A percentile compares a stretch with the other conserved stretches of the same genome.
Conservation (phyloP, 169 alveolate genomes). For the Theileria annulata region DNA sequence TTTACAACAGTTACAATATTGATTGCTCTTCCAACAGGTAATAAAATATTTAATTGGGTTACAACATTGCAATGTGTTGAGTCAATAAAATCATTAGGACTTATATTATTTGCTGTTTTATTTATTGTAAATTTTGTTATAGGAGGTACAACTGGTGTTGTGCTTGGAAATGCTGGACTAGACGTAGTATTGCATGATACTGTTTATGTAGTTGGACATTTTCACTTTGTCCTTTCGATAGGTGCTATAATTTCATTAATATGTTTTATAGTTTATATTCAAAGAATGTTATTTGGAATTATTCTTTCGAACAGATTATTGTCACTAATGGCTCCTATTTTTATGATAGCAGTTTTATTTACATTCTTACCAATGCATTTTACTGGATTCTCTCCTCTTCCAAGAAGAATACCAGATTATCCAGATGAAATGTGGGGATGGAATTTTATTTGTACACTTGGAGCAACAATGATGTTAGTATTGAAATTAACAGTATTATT, state of each 20-base stretch:
- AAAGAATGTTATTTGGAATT: constrained; percentile 62
- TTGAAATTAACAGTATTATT: constrained; percentile 26
- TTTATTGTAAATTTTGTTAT: constrained; percentile 70
- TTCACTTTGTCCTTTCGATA: constrained; percentile 75
- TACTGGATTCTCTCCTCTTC: constrained; percentile 78
- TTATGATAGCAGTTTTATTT: constrained; percentile 64
- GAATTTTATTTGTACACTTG: constrained; percentile 61
- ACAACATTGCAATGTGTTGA: constrained; percentile 54
- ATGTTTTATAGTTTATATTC: constrained; percentile 47
- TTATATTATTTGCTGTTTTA: constrained; percentile 57
- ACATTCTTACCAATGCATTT: constrained; percentile 78
- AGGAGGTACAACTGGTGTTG: constrained; percentile 83
- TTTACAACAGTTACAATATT: constrained; percentile 73
- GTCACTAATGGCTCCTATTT: constrained; percentile 53
- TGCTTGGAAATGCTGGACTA: constrained; percentile 77
- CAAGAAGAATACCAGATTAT: constrained; percentile 82
- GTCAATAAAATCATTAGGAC: constrained; percentile 38
- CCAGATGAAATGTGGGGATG: constrained; percentile 72
- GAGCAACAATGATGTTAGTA: constrained; percentile 48
- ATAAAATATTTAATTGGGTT: constrained; percentile 73
- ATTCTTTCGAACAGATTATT: constrained; percentile 20
- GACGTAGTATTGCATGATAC: constrained; percentile 79
- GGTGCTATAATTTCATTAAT: constrained; percentile 72
- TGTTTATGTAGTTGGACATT: constrained; percentile 74
- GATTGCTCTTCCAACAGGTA: constrained; percentile 77